These are phyloP conservation scores for Hyphopichia wangnamkhiaoensis DNA, from an alignment of 1,139 yeast genomes.

Conservation along the genomic window DNA sequence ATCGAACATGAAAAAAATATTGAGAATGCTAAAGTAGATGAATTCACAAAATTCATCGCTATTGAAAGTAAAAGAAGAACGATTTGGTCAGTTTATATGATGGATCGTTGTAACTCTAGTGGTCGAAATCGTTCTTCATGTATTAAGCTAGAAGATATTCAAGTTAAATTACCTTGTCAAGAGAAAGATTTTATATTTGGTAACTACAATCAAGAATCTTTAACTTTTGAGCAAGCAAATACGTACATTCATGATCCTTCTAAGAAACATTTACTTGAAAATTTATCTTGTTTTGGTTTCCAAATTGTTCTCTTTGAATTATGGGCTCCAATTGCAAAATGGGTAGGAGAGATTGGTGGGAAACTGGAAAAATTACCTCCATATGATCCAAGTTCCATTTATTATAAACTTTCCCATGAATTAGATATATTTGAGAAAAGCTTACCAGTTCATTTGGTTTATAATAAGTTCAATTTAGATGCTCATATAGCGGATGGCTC, in stretches of 20 bases:
- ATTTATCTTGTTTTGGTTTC: constrained; percentile 23
- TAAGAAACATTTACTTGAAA: constrained; percentile 6
- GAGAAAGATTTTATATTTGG: constrained; percentile 29
- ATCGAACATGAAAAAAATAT: constrained; percentile 10
- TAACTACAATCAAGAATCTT: constrained; percentile 11
- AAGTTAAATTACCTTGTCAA: constrained; percentile 22
- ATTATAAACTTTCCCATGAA: constrained; percentile 19
- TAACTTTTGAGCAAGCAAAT: constrained; percentile 16
- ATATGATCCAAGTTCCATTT: constrained; percentile 26
- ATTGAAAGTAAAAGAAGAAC: constrained; percentile 36
- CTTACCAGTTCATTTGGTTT: constrained; percentile 25
- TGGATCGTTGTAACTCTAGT: constrained; percentile 43
- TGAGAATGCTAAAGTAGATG: constrained; percentile 10
- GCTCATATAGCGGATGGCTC: constrained; percentile 33
- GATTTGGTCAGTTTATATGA: constrained; percentile 43
- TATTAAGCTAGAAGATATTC: constrained; percentile 25
- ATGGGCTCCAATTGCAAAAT: constrained; percentile 34
- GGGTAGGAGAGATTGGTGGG: constrained; percentile 35
- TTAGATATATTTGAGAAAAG: constrained; percentile 20
- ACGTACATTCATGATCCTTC: constrained; percentile 10
- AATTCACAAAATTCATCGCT: constrained; percentile 16
- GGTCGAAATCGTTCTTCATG: constrained; percentile 36
- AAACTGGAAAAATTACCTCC: constrained; percentile 29
- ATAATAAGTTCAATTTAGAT: constrained; percentile 26
- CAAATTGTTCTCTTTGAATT: constrained; percentile 30